Conservation (phyloP, 2,329 filamentous ascomycete species). For the Colletotrichum navitas region DNA sequence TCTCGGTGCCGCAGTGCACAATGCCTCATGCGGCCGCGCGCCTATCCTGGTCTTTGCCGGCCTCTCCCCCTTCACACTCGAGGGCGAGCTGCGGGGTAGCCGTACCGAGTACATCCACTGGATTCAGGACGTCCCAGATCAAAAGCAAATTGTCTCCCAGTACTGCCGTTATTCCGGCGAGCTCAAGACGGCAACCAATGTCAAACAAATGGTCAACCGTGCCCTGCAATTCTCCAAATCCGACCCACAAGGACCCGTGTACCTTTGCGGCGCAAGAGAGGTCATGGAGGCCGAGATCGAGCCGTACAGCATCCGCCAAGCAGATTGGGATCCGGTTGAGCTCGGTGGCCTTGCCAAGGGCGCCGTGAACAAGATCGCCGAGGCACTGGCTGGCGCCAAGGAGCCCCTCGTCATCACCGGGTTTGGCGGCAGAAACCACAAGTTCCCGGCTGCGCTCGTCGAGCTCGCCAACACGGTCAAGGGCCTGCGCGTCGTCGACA, state of each 20-base stretch:
- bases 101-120: constrained; percentile 83
- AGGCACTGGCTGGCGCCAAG: constrained; percentile 72
- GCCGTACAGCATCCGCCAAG: constrained; percentile 76
- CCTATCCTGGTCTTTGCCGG: constrained; percentile 81
- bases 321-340: constrained; percentile 77
- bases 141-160: constrained; percentile 80
- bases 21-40: constrained; percentile 76
- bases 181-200: constrained; percentile 82
- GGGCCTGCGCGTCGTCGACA: constrained; percentile 79
- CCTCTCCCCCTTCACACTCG: constrained; percentile 76
- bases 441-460: constrained; percentile 71
- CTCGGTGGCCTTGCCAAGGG: constrained; percentile 69
- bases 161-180: constrained; percentile 84
- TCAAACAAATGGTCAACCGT: constrained; percentile 86
- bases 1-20: constrained; percentile 78
- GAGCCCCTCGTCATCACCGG: constrained; percentile 79
- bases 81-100: constrained; percentile 77
- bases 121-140: constrained; percentile 82
- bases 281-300: constrained; percentile 86
- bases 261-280: constrained; percentile 79
- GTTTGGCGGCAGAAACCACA: constrained; percentile 78
- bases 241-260: constrained; percentile 80
- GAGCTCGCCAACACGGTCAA: constrained; percentile 76
- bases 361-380: constrained; percentile 71
- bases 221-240: constrained; percentile 81